These are phyloP conservation scores for Neoboletus brunneissimus DNA, from an alignment of 768 basidiomycete genomes.

Conservation along the genomic window DNA sequence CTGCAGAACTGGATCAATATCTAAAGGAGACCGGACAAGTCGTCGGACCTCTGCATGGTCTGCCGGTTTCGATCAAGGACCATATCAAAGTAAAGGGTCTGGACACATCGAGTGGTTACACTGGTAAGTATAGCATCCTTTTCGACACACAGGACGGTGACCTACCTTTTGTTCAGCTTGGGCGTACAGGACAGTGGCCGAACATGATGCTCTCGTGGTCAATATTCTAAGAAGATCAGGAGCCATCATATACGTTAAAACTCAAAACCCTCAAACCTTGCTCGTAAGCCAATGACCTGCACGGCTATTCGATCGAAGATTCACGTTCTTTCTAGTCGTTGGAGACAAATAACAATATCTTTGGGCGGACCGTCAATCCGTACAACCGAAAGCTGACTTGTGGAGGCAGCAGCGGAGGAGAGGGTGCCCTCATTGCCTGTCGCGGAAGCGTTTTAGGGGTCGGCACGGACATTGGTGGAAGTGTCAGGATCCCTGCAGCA, in stretches of 20 bases:
- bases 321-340: slow-evolving; percentile 37
- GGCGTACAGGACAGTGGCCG: slow-evolving; percentile 38
- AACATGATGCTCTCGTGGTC: slow-evolving; percentile 43
- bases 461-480: slow-evolving; percentile 52
- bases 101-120: slow-evolving; percentile 39
- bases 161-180: slow-evolving; percentile 32
- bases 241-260: slow-evolving; percentile 45
- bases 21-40: slow-evolving; percentile 44
- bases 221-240: slow-evolving; percentile 44
- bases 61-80: slow-evolving; percentile 47
- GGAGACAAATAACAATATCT: slow-evolving; percentile 50
- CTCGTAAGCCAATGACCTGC: slow-evolving; percentile 35
- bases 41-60: slow-evolving; percentile 44
- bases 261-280: slow-evolving; percentile 48
- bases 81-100: slow-evolving; percentile 45
- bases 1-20: slow-evolving; percentile 49
- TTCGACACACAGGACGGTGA: not conserved
- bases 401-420: slow-evolving; percentile 50
- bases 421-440: slow-evolving; percentile 44
- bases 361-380: slow-evolving; percentile 70
- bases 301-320: not conserved
- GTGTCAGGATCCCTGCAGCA: slow-evolving; percentile 42
- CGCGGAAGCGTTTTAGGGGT: slow-evolving; percentile 41
- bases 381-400: slow-evolving; percentile 43
- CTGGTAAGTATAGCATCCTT: slow-evolving; percentile 10